Conservation (phyloP, 352 stramenopile genomes). For the Phytophthora litchii region DNA sequence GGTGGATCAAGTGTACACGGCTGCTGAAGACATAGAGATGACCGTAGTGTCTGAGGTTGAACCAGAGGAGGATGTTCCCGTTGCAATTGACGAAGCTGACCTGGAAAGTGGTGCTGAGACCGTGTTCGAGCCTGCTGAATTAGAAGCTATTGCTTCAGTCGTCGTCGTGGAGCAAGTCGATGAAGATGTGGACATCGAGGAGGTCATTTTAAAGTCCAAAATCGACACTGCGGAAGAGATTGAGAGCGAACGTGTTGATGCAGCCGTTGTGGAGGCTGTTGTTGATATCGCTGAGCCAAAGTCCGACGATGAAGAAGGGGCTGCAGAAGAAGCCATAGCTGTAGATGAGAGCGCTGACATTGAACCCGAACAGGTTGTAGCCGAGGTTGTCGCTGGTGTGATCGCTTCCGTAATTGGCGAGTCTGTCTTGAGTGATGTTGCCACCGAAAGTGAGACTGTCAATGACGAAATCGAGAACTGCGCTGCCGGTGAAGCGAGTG, state of each 20-base stretch:
- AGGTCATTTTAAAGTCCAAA: neutral
- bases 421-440: neutral
- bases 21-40: neutral
- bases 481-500: neutral
- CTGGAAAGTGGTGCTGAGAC: neutral
- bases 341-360: neutral
- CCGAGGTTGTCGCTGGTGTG: conserved; percentile 2
- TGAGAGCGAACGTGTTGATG: neutral
- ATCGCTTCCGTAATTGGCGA: neutral
- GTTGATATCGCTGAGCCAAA: conserved; percentile 4
- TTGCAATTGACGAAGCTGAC: too few relatives aligned
- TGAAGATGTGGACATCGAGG: neutral
- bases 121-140: too few relatives aligned
- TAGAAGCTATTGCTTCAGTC: too few relatives aligned
- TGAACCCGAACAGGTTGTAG: conserved; percentile 1
- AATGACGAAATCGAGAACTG: neutral
- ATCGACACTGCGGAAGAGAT: neutral
- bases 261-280: neutral
- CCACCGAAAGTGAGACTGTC: neutral
- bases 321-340: neutral
- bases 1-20: neutral
- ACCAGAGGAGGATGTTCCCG: neutral
- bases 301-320: conserved; percentile 1
- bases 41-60: neutral
- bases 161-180: neutral